These are phyloP conservation scores for Hypoxylon rubiginosum DNA, from an alignment of 2,329 filamentous ascomycete genomes.

Conservation along the genomic window DNA sequence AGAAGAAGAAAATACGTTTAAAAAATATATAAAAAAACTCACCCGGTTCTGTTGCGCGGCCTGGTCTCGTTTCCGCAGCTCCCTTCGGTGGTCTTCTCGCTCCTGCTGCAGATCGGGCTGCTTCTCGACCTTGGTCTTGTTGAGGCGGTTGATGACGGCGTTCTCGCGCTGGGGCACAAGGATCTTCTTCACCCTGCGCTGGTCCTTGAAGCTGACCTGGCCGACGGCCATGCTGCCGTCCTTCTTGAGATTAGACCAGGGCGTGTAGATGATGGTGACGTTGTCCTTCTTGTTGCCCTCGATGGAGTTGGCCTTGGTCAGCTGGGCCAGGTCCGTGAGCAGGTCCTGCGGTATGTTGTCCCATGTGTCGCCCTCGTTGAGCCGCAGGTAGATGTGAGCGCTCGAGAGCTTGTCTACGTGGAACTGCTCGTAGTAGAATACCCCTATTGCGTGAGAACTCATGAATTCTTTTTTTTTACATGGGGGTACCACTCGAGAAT, in stretches of 20 bases:
- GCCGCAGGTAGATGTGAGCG: conserved; percentile 94
- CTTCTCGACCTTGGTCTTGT: conserved; percentile 94
- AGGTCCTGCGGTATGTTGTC: conserved; percentile 82
- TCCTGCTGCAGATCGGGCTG: conserved; percentile 87
- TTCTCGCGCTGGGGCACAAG: conserved; percentile 88
- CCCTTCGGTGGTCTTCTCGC: conserved; percentile 80
- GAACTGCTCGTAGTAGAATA: conserved; percentile 70
- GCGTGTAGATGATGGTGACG: conserved; percentile 95
- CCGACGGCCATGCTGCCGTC: conserved; percentile 95
- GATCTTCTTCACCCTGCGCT: conserved; percentile 84
- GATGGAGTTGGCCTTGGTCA: conserved; percentile 99
- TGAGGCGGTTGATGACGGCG: conserved; percentile 93
- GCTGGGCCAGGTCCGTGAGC: conserved; percentile 89
- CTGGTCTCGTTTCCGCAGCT: conserved; percentile 79
- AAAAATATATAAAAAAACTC: conserved; percentile 45
- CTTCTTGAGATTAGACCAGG: conserved; percentile 96
- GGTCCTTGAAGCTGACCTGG: conserved; percentile 94
- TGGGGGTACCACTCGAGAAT: not conserved
- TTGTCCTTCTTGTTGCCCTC: conserved; percentile 99
- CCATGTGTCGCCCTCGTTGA: conserved; percentile 85
- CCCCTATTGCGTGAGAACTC: conserved; percentile 33
- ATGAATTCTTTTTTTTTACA: conserved; percentile 10
- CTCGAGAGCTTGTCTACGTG: conserved; percentile 98
- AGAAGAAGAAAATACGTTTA: not conserved
- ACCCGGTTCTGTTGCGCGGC: conserved; percentile 73